phyloP scores from a whole-genome alignment of 495 filamentous ascomycete species.

The Lasiosphaeria ovina region DNA sequence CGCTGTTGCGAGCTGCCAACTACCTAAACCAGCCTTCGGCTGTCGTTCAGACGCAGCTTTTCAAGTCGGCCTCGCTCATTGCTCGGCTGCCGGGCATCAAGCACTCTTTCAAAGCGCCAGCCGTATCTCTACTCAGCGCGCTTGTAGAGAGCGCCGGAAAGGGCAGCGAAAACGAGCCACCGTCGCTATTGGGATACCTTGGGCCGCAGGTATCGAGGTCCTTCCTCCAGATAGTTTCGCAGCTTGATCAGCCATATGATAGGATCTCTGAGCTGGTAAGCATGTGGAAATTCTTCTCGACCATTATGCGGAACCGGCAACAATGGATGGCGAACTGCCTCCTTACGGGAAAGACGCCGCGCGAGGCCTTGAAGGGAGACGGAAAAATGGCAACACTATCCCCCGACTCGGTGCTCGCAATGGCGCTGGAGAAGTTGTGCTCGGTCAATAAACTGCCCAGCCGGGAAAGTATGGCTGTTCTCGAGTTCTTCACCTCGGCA shows the following conservation, averaged over 20 bases:
- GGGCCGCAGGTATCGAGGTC: conserved; percentile 76
- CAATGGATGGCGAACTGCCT: conserved; percentile 94
- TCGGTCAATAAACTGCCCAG: conserved; percentile 62
- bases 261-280: conserved; percentile 57
- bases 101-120: conserved; percentile 60
- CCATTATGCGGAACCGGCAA: conserved; percentile 85
- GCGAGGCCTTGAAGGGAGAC: conserved; percentile 62
- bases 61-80: conserved; percentile 70
- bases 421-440: conserved; percentile 71
- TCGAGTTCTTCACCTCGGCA: conserved; percentile 80
- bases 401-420: conserved; percentile 63
- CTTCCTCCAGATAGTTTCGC: conserved; percentile 75
- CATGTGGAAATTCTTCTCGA: conserved; percentile 83
- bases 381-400: conserved; percentile 47
- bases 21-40: conserved; percentile 59
- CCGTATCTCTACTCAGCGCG: conserved; percentile 67
- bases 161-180: conserved; percentile 62
- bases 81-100: conserved; percentile 75
- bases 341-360: conserved; percentile 81
- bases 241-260: conserved; percentile 72
- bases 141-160: conserved; percentile 68
- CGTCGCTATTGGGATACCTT: conserved; percentile 85
- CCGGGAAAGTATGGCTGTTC: conserved; percentile 63
- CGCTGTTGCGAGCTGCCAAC: conserved; percentile 65
- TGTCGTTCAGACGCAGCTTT: conserved; percentile 72